Percentiles rank a stretch among this genome's conserved stretches.
Evolutionary conservation across 2,329 filamentous ascomycete genomes (phyloP).

Genomic region (Cucurbitaria berberidis): DNA sequence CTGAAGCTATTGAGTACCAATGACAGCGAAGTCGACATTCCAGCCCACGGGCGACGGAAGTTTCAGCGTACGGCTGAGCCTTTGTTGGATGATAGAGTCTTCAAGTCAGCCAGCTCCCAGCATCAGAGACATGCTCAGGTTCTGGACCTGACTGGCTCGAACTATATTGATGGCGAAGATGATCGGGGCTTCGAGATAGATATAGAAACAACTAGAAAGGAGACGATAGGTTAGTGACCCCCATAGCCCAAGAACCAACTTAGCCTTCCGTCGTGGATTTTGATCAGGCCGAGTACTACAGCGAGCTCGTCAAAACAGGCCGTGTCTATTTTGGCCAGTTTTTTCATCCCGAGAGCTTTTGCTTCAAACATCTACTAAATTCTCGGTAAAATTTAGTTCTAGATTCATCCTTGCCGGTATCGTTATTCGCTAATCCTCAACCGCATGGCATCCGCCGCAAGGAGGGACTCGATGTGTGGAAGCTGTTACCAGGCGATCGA

Average conservation of each 20-base stretch:
- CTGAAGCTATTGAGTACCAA: constrained; percentile 15
- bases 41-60: constrained; percentile 1
- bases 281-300: too few relatives aligned
- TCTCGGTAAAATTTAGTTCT: neutral
- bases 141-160: neutral
- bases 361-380: constrained; percentile 1
- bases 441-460: constrained; percentile 1
- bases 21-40: neutral
- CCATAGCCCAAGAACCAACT: too few relatives aligned
- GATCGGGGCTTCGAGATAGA: too few relatives aligned
- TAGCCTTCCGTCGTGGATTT: too few relatives aligned
- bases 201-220: neutral
- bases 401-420: neutral
- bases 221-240: neutral
- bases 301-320: neutral
- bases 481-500: constrained; percentile 4
- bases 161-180: neutral
- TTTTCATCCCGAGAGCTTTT: neutral
- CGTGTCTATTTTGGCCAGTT: neutral
- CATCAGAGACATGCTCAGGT: neutral
- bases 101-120: neutral
- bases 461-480: constrained; percentile 9
- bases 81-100: neutral
- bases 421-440: neutral
- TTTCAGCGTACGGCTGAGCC: neutral